Percentiles rank a stretch among this genome's conserved stretches.
phyloP scores from a whole-genome alignment of 1,284 basidiomycete species.

The Trametes polyzona region DNA sequence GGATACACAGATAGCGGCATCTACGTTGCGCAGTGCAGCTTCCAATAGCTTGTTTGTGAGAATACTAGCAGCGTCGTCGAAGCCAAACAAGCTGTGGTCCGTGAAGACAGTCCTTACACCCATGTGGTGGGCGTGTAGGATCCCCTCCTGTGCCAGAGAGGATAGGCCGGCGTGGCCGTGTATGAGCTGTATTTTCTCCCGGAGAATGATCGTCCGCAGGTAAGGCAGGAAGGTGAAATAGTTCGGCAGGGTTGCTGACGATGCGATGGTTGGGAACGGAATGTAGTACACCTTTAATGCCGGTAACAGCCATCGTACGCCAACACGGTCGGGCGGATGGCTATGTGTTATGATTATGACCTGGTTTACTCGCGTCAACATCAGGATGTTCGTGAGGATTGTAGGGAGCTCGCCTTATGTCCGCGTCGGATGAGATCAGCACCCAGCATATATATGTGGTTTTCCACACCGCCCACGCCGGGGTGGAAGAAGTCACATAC shows the following conservation, averaged over 20 bases:
- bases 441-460: slow-evolving; percentile 92
- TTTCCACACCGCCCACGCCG: slow-evolving; percentile 94
- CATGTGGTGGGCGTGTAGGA: slow-evolving; percentile 86
- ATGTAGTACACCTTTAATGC: slow-evolving; percentile 95
- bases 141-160: slow-evolving; percentile 90
- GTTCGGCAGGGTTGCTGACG: slow-evolving; percentile 91
- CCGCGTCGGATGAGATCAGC: slow-evolving; percentile 83
- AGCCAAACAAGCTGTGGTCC: slow-evolving; percentile 95
- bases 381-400: not conserved
- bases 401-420: slow-evolving; percentile 68
- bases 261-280: slow-evolving; percentile 86
- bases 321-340: slow-evolving; percentile 83
- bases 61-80: slow-evolving; percentile 95
- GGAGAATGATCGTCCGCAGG: slow-evolving; percentile 85
- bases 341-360: slow-evolving; percentile 96
- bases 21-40: slow-evolving; percentile 87
- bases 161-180: slow-evolving; percentile 94
- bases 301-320: slow-evolving; percentile 86
- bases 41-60: slow-evolving; percentile 95
- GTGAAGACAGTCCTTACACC: slow-evolving; percentile 92
- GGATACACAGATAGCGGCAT: slow-evolving; percentile 96
- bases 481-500: slow-evolving; percentile 98
- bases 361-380: slow-evolving; percentile 42
- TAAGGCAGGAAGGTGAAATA: slow-evolving; percentile 93
- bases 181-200: slow-evolving; percentile 87